Evolutionary conservation across 1,139 yeast genomes (phyloP).

Genomic region (Candida tetrigidarum): DNA sequence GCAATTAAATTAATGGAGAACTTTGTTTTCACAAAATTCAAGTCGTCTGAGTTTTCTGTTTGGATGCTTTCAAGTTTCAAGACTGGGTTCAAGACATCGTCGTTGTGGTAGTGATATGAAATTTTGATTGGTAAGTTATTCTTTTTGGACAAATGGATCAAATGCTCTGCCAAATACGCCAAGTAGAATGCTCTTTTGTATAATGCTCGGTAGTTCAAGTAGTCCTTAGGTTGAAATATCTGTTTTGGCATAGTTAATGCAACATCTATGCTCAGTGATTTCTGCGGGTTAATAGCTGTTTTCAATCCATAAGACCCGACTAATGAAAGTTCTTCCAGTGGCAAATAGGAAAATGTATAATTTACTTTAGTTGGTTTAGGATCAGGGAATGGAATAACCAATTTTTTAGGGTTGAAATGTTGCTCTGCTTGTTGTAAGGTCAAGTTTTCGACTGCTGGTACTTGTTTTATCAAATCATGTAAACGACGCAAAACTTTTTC

Average conservation of each 20-base stretch:
- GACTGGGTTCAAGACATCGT: constrained; percentile 68
- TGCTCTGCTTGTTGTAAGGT: constrained; percentile 57
- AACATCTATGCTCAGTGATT: constrained; percentile 73
- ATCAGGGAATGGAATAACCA: constrained; percentile 84
- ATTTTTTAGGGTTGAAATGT: constrained; percentile 49
- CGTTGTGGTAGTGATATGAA: constrained; percentile 62
- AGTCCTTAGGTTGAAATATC: constrained; percentile 85
- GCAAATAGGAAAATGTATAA: constrained; percentile 67
- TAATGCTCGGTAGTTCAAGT: constrained; percentile 83
- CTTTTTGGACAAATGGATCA: constrained; percentile 57
- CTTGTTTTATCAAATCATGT: constrained; percentile 66
- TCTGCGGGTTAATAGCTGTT: constrained; percentile 58
- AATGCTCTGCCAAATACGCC: constrained; percentile 72
- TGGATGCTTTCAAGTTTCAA: constrained; percentile 56
- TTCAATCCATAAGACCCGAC: constrained; percentile 91
- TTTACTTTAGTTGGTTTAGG: constrained; percentile 77
- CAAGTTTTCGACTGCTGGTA: constrained; percentile 58
- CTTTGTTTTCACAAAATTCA: constrained; percentile 67
- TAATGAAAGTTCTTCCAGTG: constrained; percentile 79
- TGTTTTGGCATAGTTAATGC: constrained; percentile 79
- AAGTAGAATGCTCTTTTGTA: constrained; percentile 89
- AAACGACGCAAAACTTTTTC: constrained; percentile 81
- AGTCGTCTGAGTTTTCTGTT: constrained; percentile 51
- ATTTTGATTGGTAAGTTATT: constrained; percentile 59
- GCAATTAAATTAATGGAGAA: constrained; percentile 73